Base-by-base conservation (phyloP, 2,329 filamentous ascomycete species). In the Colletotrichum sp. region DNA sequence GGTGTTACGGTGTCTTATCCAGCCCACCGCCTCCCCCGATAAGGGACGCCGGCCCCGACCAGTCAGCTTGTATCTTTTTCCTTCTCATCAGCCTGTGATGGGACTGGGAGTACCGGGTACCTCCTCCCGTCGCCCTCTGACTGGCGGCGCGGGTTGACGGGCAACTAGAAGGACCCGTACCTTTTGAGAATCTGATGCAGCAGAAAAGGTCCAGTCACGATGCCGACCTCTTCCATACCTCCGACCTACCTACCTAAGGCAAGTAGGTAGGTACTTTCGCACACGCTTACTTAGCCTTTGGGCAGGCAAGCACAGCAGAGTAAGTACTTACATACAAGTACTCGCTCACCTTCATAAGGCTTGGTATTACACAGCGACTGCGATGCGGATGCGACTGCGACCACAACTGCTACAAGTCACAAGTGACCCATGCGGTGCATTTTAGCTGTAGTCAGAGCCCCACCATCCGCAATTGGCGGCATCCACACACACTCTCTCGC, bases 401-500 rank as follows among this genome's bases (percentile, higher is more conserved):
- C 62, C 62, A 26, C 32, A 22, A 24, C 34, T 34, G 62, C 30
- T 34, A 62, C 59, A 62, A 62, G 59, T 62, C 59, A 64, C 62
- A 30, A 67, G 36, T 52, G 63, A 68, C 48, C 48, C 30, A 34
- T 39, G 66, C 28, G n/a, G 57, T 63, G 34, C 68, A 63, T 36
- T 52, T 24, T 52, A 70, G 57, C 44, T 68, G 52, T 55, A 63
- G 60, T 65, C 48, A 57, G 55, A 32, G 75, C 75, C 75, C 76
- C 76, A 77, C 76, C 68, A 78, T 78, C 71, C 75, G 75, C 75
- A 77, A 71, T 77, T 75, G 71, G 73, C 30, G 52, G 72, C 72
- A 74, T 70, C 75, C 71, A 71, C 68, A 67, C 59, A 64, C 70
- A 62, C 74, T 36, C 59, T n/a, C 60, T 34, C 18, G n/a, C 16